Base-by-base conservation (phyloP, 306 rosid species). In the Cucumis hystrix region DNA sequence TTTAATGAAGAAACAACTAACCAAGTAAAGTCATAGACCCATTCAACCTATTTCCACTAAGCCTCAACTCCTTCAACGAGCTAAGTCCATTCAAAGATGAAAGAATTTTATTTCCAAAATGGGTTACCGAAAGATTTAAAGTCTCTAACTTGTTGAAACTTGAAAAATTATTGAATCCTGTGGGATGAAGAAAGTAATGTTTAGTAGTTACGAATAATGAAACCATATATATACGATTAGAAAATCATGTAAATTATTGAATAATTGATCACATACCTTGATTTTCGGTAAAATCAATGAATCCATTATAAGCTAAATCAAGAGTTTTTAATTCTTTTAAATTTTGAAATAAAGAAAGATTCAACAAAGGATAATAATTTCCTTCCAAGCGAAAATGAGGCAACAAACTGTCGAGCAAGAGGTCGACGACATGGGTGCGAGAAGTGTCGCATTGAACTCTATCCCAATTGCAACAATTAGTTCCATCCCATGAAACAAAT, bases 141-240 rank as follows among this genome's bases (percentile, higher is more conserved):
- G 10, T 80, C 70, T 57, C 74, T 43, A 80, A 28, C 8, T 51
- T 65, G 17, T 63, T 75, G 76, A 80, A 30, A 52, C 16, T 30
- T 15, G 68, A 8, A 59, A 20, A 4, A 9, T 59, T 23, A 7
- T 21, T 23, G 41, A 30, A 33, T 13, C 20, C 68, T 45, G 14
- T 30, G 10, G 2, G 10, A 10, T 0, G 64, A 59, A 25, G 5
- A 59, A 8, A 4, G 10, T 9, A 8, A 20, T 20, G 20, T 1
- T 57, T 30, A 23, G 25, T 23, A 23, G 1, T 23, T 23, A 23
- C 1, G 30, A 28, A 28, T 28, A 28, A 3, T 28, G 30, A 28
- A 28, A 28, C 3, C 3, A 28, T 33, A 33, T 33, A 33, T 33
- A 23, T 23, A 23, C 25, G 3, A 33, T 33, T 28, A 28, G 30